Evolutionary conservation across 2,329 filamentous ascomycete species (phyloP), one percentile per base, ranked within the genome.

Genomic region (Lasiodiplodia citricola): DNA sequence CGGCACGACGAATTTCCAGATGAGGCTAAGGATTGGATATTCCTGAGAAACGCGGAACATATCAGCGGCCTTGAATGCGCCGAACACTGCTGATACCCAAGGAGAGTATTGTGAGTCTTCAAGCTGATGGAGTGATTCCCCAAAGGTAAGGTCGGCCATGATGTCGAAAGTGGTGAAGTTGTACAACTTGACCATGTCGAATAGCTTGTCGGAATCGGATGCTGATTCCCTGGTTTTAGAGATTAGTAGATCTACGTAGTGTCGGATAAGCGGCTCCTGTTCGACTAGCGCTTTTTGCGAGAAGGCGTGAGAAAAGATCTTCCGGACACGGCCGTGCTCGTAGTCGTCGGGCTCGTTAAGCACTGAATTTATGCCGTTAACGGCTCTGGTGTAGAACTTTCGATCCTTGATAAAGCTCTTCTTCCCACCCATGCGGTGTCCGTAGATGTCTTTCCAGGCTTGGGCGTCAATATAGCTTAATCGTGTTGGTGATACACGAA

Each of bases 381-480:
- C 56, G 2, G 75, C 72, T 23, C 65, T 70, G n/a, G 72, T 67
- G 41, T 76, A 77, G 72, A 73, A 76, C 13, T 70, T 69, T 3
- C 69, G 73, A 55, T 79, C 71, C 23, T 80, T 79, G 35, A 77
- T 76, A 44, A 25, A 10, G 25, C 18, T 54, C 10, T 71, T 10
- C 21, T 38, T 50, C 16, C 74, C 50, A 80, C 75, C 72, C 2
- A 67, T 73, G n/a, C 71, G 68, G 69, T 77, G 74, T n/a, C 80
- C 79, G 70, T 81, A 83, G 31, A 81, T 78, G 25, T 82, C 81
- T 23, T 68, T 63, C 77, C 79, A 83, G 2, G 80, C 80, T 1
- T 77, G 78, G 1, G 82, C 80, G 4, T 79, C 78, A 58, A 77
- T 83, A 72, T 82, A 82, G 1, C 81, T 82, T 0, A 83, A 64